Percentiles rank a stretch among this genome's conserved stretches.
phyloP scores from a whole-genome alignment of 495 filamentous ascomycete genomes.

The Aspergillus carlsbadensis region DNA sequence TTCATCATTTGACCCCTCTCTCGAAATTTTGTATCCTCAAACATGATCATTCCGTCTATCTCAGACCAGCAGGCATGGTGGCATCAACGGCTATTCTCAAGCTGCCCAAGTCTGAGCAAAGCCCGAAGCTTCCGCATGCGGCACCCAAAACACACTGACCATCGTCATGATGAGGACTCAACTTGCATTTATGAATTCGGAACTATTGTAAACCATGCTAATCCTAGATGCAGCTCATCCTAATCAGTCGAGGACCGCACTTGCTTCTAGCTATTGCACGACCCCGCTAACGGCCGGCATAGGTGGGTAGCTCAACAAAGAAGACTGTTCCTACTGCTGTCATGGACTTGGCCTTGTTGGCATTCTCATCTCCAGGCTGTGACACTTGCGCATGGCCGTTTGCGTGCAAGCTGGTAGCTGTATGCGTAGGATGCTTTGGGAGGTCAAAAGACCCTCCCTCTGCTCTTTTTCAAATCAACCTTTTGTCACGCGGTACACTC shows the following conservation, averaged over 20 bases:
- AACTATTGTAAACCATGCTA: neutral
- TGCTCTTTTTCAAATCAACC: neutral
- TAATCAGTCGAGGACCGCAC: neutral
- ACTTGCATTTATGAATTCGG: neutral
- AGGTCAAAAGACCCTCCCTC: conserved; percentile 33
- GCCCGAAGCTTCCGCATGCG: too few relatives aligned
- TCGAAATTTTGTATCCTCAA: neutral
- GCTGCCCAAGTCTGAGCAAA: too few relatives aligned
- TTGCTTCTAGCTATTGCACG: too few relatives aligned
- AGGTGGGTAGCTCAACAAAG: neutral
- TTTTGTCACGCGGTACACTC: conserved; percentile 19
- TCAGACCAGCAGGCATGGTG: too few relatives aligned
- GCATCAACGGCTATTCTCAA: too few relatives aligned
- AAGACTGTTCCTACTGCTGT: neutral
- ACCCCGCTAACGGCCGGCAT: neutral
- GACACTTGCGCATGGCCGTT: conserved; percentile 44
- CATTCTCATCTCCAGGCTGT: conserved; percentile 15
- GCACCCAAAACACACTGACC: too few relatives aligned
- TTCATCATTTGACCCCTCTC: neutral
- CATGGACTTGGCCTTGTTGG: neutral
- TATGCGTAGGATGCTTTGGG: conserved; percentile 25
- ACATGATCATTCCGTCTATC: too few relatives aligned
- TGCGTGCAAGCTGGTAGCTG: conserved; percentile 32
- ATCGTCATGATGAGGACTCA: neutral
- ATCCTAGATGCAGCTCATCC: neutral